Evolutionary conservation across 1,284 basidiomycete species (phyloP).

Genomic region (Ganoderma boninense): DNA sequence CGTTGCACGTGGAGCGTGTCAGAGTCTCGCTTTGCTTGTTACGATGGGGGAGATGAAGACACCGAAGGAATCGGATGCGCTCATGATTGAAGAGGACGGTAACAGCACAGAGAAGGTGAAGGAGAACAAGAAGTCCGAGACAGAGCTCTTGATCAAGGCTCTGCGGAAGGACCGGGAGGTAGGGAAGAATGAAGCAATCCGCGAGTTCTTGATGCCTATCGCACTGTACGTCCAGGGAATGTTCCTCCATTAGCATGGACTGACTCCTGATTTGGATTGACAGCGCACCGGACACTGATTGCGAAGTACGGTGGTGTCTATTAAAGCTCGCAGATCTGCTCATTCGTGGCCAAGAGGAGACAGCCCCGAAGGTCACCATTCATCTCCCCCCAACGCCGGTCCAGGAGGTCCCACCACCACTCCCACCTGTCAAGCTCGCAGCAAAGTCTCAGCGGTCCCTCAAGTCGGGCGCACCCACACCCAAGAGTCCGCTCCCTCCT

Average conservation of each 20-base stretch:
- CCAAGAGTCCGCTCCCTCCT: slow-evolving; percentile 54
- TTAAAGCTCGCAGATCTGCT: slow-evolving; percentile 94
- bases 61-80: slow-evolving; percentile 76
- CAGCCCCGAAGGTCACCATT: slow-evolving; percentile 87
- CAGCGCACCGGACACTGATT: slow-evolving; percentile 79
- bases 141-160: slow-evolving; percentile 83
- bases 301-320: slow-evolving; percentile 90
- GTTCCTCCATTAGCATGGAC: background rate
- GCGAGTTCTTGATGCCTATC: slow-evolving; percentile 84
- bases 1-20: slow-evolving; percentile 86
- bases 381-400: slow-evolving; percentile 84
- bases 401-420: slow-evolving; percentile 61
- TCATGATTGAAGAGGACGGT: slow-evolving; percentile 89
- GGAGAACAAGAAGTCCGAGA: slow-evolving; percentile 82
- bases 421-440: slow-evolving; percentile 58
- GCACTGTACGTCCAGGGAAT: slow-evolving; percentile 64
- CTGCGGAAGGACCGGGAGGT: slow-evolving; percentile 86
- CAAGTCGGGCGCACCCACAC: slow-evolving; percentile 53
- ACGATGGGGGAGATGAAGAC: slow-evolving; percentile 91
- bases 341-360: slow-evolving; percentile 84
- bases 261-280: background rate
- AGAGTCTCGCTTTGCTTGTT: slow-evolving; percentile 88
- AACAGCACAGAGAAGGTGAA: slow-evolving; percentile 72
- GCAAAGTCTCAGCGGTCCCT: slow-evolving; percentile 49
- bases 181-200: slow-evolving; percentile 82